A percentile compares a stretch with the other conserved stretches of the same genome.
phyloP scores from a whole-genome alignment of 2,329 filamentous ascomycete genomes.

The Monosporascus sp. region DNA sequence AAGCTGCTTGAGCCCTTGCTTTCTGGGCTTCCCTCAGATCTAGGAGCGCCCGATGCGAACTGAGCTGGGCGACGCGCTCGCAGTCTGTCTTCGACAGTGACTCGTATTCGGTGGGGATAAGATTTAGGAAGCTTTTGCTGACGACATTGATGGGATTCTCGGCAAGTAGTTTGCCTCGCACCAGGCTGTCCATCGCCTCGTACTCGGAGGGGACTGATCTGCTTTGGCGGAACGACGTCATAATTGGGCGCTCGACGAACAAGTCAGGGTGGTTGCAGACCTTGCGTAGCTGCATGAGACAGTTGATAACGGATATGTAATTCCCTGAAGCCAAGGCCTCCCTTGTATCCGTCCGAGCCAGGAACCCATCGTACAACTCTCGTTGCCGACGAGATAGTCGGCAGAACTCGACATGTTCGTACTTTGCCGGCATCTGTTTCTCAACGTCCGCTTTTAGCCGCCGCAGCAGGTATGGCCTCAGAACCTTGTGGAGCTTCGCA shows the following conservation, averaged over 20 bases:
- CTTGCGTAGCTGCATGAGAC: conserved; percentile 93
- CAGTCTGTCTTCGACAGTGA: conserved; percentile 50
- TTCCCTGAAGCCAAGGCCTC: conserved; percentile 88
- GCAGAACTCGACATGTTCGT: conserved; percentile 95
- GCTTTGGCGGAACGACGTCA: conserved; percentile 91
- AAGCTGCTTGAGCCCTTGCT: conserved; percentile 49
- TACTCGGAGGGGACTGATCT: conserved; percentile 72
- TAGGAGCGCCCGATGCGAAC: conserved; percentile 63
- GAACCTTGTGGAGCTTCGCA: conserved; percentile 85
- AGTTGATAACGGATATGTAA: conserved; percentile 97
- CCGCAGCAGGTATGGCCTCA: conserved; percentile 85
- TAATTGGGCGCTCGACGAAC: conserved; percentile 92
- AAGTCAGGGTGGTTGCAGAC: conserved; percentile 98
- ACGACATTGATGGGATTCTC: conserved; percentile 58
- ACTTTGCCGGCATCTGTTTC: conserved; percentile 98
- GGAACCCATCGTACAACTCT: conserved; percentile 93
- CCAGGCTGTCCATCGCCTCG: conserved; percentile 63
- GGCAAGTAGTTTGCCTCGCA: conserved; percentile 62
- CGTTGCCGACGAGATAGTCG: conserved; percentile 91
- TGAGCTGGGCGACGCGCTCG: conserved; percentile 58
- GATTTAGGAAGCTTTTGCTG: conserved; percentile 71
- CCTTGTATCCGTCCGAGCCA: conserved; percentile 83
- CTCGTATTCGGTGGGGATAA: conserved; percentile 70
- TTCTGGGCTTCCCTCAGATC: conserved; percentile 69
- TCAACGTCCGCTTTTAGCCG: conserved; percentile 94